phyloP scores from a whole-genome alignment of 2,329 filamentous ascomycete genomes.

The Stylonectria norvegica region DNA sequence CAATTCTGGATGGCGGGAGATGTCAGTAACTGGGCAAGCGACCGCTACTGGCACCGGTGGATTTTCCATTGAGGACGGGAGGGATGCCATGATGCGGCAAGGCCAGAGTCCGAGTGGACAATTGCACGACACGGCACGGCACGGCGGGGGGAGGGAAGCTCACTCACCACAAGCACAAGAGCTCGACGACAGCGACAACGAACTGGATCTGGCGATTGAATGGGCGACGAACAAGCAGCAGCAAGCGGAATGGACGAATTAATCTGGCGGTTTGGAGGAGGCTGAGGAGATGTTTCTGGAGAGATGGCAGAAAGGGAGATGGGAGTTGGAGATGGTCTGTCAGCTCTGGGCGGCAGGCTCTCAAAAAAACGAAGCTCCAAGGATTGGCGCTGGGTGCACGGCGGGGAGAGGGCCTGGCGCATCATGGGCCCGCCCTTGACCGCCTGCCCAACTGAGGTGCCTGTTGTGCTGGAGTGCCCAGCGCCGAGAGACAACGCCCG shows the following conservation, averaged over 20 bases:
- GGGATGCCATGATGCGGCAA: no score
- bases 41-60: no score
- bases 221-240: constrained; percentile 1
- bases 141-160: constrained; percentile 16
- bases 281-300: constrained; percentile 18
- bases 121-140: constrained; percentile 13
- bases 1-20: constrained; percentile 19
- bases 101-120: constrained; percentile 4
- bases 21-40: constrained; percentile 5
- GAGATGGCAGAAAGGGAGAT: constrained; percentile 21
- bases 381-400: constrained; percentile 21
- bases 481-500: not conserved
- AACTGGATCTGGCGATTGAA: constrained; percentile 19
- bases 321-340: constrained; percentile 19
- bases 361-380: constrained; percentile 31
- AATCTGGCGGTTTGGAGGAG: constrained; percentile 4
- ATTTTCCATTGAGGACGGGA: no score
- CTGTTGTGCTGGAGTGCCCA: not conserved
- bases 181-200: constrained; percentile 24
- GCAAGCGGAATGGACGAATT: constrained; percentile 15
- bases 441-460: no score
- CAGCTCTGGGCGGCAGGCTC: constrained; percentile 22
- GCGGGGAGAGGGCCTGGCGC: constrained; percentile 9
- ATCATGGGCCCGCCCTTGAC: constrained; percentile 10
- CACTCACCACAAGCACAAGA: constrained; percentile 26